These are phyloP conservation scores for Solanum megistacrolobum DNA, from an alignment of 257 asterid species.

Conservation along the genomic window DNA sequence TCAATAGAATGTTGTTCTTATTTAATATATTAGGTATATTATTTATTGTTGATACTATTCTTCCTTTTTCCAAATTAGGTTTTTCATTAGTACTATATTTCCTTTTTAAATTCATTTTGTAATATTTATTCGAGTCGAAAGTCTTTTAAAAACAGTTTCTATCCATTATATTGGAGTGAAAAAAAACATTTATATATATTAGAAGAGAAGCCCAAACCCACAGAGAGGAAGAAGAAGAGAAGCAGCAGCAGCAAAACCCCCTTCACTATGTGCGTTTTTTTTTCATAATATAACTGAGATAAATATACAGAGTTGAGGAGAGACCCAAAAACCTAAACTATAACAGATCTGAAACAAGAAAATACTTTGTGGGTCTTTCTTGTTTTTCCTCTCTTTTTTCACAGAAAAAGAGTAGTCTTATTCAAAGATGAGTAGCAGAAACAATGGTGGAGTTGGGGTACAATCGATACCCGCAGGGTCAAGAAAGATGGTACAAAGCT, in stretches of 20 bases:
- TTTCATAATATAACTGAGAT: background rate
- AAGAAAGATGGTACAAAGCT: slow-evolving; percentile 71
- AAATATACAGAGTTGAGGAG: background rate
- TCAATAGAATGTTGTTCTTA: background rate
- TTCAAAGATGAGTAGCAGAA: slow-evolving; percentile 3
- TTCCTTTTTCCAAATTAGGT: background rate
- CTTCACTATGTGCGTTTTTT: background rate
- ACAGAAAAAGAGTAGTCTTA: background rate
- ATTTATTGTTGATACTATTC: too few species aligned
- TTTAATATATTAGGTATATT: too few species aligned
- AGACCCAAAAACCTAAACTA: background rate
- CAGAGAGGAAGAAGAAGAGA: background rate
- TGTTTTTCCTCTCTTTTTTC: background rate
- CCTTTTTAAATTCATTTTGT: rapidly evolving
- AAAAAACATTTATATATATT: background rate
- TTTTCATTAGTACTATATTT: too few species aligned
- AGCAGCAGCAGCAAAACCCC: background rate
- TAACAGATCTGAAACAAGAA: background rate
- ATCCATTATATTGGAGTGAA: background rate
- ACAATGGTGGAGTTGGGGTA: slow-evolving; percentile 4
- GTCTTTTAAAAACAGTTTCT: too few species aligned
- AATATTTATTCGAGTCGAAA: too few species aligned
- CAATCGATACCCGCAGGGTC: slow-evolving; percentile 48
- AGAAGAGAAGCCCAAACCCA: background rate
- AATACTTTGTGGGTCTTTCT: background rate